Conservation (phyloP, 2,329 filamentous ascomycete species). For the Epichloe uncinata region DNA sequence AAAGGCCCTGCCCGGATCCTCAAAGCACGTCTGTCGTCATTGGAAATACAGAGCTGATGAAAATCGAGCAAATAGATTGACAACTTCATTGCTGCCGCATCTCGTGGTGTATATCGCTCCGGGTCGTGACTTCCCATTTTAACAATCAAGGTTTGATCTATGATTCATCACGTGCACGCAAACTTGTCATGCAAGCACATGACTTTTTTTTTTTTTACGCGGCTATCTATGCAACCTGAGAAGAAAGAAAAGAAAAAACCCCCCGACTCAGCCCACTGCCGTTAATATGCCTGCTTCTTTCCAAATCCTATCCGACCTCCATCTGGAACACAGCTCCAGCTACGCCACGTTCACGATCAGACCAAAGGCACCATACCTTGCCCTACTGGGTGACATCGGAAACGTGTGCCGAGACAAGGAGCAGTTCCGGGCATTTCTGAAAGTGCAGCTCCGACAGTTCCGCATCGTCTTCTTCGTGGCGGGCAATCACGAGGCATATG, state of each 20-base stretch:
- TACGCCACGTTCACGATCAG: slow-evolving; percentile 37
- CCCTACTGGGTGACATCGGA: slow-evolving; percentile 45
- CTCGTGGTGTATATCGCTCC: slow-evolving; percentile 20
- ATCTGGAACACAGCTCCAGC: slow-evolving; percentile 35
- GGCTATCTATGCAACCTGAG: neutral
- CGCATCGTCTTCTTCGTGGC: slow-evolving; percentile 35
- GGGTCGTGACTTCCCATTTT: no score
- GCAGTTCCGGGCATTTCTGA: slow-evolving; percentile 31
- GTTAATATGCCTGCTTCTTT: neutral
- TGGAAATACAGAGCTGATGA: slow-evolving; percentile 1
- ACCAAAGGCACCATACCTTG: slow-evolving; percentile 35
- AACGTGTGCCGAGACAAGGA: slow-evolving; percentile 24
- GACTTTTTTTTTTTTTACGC: no score
- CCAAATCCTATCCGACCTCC: slow-evolving; percentile 39
- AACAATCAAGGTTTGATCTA: no score
- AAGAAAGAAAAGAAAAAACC: neutral
- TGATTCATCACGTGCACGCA: no score
- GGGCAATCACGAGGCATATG: slow-evolving; percentile 44
- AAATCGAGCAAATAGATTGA: no score
- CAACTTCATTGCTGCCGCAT: slow-evolving; percentile 38
- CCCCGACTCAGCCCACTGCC: no score
- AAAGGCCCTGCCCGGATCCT: no score
- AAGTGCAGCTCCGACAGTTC: slow-evolving; percentile 33
- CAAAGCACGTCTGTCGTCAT: no score
- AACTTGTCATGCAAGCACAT: no score